Base-by-base conservation (phyloP, 2,329 filamentous ascomycete genomes). In the Ophiostoma sp. region DNA sequence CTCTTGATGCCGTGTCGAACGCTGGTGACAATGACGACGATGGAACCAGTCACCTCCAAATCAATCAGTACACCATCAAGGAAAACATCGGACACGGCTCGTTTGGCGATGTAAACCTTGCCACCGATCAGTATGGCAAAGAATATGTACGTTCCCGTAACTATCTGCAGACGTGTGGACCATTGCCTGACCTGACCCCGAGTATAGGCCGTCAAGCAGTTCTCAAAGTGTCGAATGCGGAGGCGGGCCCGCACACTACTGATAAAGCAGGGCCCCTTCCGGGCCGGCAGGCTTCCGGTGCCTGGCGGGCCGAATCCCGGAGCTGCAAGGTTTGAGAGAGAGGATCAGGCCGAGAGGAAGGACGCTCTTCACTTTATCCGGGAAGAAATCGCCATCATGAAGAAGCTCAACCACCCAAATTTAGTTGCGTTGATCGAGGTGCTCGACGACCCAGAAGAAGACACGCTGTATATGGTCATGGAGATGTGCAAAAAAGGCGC, bases 401-500 rank as follows among this genome's bases (percentile, higher is more conserved):
- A 98, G 82, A 98, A 98, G 79, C 84, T 98, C 64, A 89, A 97
- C 75, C 95, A 99, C 75, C 89, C 88, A 41, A 99, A 98, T 75
- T 82, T 99, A n/a, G 94, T 98, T 14, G 88, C 90, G 63, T 81
- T 99, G 66, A 92, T 96, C 72, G 95, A 99, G 78, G 95, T 99
- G 3, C 82, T 99, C 66, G 95, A 98, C 76, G 95, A 98, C 75
- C 94, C 95, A 0, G 89, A 94, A 64, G 93, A 97, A 76, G 95
- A 99, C 77, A 97, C 93, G 3, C 80, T 99, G 12, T 99, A 97
- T 79, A 98, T 99, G 92, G 95, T 99, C 36, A 85, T 99, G 77
- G 95, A 99, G 77, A 96, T 97, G 92, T 99, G 95, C 81, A 95
- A 96, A 76, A 97, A 97, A 77, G 95, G 95, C 0, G 94, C 97